Evolutionary conservation across 148 eudicot species (phyloP).

Genomic region (Fallopia convolvulus): DNA sequence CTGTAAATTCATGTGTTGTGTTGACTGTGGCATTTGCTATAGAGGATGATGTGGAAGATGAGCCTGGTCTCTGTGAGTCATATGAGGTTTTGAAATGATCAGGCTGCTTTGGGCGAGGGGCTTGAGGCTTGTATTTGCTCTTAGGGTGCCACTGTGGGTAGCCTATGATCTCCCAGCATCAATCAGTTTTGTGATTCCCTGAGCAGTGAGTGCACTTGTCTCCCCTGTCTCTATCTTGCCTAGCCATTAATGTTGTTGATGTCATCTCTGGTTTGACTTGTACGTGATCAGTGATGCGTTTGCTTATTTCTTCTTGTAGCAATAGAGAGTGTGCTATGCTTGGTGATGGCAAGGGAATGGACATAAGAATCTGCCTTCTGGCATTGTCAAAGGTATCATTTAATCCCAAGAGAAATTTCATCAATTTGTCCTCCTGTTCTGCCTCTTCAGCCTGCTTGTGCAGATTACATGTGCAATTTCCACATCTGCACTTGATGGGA

Average conservation of each 20-base stretch:
- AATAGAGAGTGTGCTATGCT: not conserved
- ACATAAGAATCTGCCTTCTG: not conserved
- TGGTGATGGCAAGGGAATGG: not conserved
- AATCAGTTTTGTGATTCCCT: not conserved
- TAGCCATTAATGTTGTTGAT: not conserved
- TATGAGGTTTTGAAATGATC: too few species aligned
- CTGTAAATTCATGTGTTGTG: too few species aligned
- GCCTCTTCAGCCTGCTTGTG: not conserved
- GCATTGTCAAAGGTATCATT: not conserved
- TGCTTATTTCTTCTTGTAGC: not conserved
- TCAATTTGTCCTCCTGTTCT: too few species aligned
- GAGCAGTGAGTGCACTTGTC: not conserved
- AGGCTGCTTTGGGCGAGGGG: not conserved
- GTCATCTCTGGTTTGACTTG: not conserved
- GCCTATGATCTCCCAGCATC: not conserved
- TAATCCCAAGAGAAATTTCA: not conserved
- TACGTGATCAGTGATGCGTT: not conserved
- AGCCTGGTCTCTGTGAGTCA: not conserved
- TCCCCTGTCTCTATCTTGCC: not conserved
- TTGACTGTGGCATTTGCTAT: too few species aligned
- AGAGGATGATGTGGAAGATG: too few species aligned
- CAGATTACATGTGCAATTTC: not conserved
- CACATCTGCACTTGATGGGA: not conserved
- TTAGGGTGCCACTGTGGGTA: not conserved
- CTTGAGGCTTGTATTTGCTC: not conserved